Evolutionary conservation across 2,329 filamentous ascomycete species (phyloP).

Genomic region (Phoma sp.): DNA sequence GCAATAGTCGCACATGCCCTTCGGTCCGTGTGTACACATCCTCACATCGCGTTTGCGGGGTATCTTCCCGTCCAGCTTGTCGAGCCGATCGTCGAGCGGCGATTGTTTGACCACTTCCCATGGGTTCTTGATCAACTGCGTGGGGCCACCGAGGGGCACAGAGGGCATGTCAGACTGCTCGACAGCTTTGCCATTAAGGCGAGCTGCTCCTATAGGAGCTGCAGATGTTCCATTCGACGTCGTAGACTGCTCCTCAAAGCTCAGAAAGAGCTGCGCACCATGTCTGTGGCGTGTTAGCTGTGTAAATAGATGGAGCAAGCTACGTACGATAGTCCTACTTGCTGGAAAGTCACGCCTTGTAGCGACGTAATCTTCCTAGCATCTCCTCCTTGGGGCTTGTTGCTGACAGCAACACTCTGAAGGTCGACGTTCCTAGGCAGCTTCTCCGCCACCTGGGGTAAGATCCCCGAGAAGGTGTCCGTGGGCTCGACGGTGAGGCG

Average conservation of each 20-base stretch:
- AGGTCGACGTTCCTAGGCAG: slow-evolving; percentile 63
- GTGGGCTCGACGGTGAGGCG: slow-evolving; percentile 78
- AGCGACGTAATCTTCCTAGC: slow-evolving; percentile 60
- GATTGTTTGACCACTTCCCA: slow-evolving; percentile 95
- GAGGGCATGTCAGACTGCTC: slow-evolving; percentile 71
- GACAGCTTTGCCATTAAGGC: slow-evolving; percentile 79
- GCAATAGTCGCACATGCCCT: slow-evolving; percentile 99
- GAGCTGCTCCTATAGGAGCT: slow-evolving; percentile 56
- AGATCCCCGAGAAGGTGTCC: slow-evolving; percentile 70
- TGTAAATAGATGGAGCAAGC: slow-evolving; percentile 12
- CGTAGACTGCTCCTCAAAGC: slow-evolving; percentile 68
- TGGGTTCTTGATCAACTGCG: slow-evolving; percentile 76
- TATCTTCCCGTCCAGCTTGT: slow-evolving; percentile 91
- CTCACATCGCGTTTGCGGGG: slow-evolving; percentile 72
- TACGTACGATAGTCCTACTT: slow-evolving; percentile 63
- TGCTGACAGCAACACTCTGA: slow-evolving; percentile 63
- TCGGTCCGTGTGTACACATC: slow-evolving; percentile 95
- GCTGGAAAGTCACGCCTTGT: slow-evolving; percentile 60
- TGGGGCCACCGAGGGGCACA: slow-evolving; percentile 62
- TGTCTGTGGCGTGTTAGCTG: slow-evolving; percentile 63
- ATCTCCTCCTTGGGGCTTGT: slow-evolving; percentile 65
- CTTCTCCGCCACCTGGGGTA: slow-evolving; percentile 63
- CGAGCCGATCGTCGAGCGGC: slow-evolving; percentile 81
- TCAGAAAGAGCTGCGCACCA: slow-evolving; percentile 88
- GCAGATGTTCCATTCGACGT: slow-evolving; percentile 57